phyloP scores from a whole-genome alignment of 805 yeast genomes.

The Cyberlindnera lachancei region DNA sequence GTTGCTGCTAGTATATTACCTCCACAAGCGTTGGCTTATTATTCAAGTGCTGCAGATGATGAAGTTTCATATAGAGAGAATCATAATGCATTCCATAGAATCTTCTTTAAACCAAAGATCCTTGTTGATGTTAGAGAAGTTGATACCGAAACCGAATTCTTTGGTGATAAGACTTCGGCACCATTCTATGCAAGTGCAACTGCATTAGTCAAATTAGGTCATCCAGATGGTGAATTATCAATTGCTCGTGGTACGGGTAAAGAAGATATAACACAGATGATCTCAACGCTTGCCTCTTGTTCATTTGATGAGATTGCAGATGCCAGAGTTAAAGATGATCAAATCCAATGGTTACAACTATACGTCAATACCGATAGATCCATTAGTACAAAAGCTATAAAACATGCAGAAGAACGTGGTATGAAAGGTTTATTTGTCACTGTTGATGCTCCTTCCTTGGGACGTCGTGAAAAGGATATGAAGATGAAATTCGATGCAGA shows the following conservation, averaged over 20 bases:
- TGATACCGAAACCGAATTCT: conserved; percentile 63
- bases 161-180: conserved; percentile 60
- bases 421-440: conserved; percentile 81
- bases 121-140: conserved; percentile 74
- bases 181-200: conserved; percentile 92
- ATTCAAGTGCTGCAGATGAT: conserved; percentile 88
- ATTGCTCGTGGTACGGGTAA: conserved; percentile 77
- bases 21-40: conserved; percentile 85
- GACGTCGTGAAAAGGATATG: conserved; percentile 86
- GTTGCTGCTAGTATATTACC: conserved; percentile 76
- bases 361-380: conserved; percentile 74
- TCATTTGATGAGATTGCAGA: conserved; percentile 80
- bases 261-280: conserved; percentile 76
- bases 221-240: conserved; percentile 86
- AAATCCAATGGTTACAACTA: conserved; percentile 83
- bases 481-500: conserved; percentile 50
- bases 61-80: conserved; percentile 87
- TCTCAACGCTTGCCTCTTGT: conserved; percentile 85
- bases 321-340: conserved; percentile 52
- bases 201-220: conserved; percentile 86
- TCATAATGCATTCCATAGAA: conserved; percentile 80
- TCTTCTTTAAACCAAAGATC: conserved; percentile 80
- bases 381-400: conserved; percentile 53
- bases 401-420: conserved; percentile 66
- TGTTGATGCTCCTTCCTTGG: conserved; percentile 89